Conservation (phyloP, 2,329 filamentous ascomycete species). For the Bertia moriformis region DNA sequence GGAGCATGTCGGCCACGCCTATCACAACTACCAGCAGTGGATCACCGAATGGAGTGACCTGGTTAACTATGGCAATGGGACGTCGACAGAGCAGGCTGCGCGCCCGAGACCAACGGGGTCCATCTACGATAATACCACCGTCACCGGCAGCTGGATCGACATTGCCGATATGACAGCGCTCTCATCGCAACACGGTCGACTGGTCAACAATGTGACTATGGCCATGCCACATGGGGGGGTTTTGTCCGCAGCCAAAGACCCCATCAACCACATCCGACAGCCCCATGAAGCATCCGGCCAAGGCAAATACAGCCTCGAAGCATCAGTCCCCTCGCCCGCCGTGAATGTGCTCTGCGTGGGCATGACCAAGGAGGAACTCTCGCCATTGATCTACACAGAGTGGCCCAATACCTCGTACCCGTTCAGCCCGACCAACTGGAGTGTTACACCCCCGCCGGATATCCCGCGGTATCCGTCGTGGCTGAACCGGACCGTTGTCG, state of each 20-base stretch:
- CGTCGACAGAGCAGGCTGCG: constrained; percentile 19
- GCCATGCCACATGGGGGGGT: constrained; percentile 64
- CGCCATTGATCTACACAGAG: constrained; percentile 45
- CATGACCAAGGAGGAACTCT: constrained; percentile 40
- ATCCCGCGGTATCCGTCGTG: constrained; percentile 17
- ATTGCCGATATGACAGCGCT: constrained; percentile 32
- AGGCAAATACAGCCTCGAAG: constrained; percentile 53
- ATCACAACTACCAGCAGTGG: constrained; percentile 55
- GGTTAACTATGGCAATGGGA: constrained; percentile 24
- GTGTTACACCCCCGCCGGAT: constrained; percentile 8
- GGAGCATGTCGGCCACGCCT: constrained; percentile 55
- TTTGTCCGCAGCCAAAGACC: constrained; percentile 45
- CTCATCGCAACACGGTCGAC: constrained; percentile 32
- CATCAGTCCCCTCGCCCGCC: constrained; percentile 55
- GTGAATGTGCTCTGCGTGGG: constrained; percentile 64
- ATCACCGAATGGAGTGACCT: constrained; percentile 36
- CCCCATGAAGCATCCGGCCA: constrained; percentile 49
- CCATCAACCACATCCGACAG: constrained; percentile 53
- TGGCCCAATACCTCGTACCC: constrained; percentile 31
- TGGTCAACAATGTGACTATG: constrained; percentile 64
- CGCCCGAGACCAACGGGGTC: constrained; percentile 48
- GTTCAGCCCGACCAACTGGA: constrained; percentile 1
- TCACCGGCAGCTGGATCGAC: constrained; percentile 57
- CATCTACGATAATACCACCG: constrained; percentile 59
- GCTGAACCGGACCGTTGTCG: constrained; percentile 43